These are phyloP conservation scores for Rhodotorula kratochvilovae DNA, from an alignment of 768 basidiomycete genomes.

Conservation along the genomic window DNA sequence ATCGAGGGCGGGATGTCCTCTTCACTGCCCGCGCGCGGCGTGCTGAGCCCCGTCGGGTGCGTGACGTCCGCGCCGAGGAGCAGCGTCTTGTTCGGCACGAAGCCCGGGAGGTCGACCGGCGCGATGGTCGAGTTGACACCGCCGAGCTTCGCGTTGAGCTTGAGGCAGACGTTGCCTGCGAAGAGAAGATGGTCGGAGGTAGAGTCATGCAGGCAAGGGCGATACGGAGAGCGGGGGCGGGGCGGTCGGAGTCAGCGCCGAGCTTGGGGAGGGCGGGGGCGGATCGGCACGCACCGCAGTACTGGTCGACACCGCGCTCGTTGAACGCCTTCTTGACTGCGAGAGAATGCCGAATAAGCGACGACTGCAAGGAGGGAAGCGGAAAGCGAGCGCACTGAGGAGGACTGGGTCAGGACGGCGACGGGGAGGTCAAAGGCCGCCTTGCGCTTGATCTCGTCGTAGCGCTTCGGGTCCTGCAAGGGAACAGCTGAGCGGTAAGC, in stretches of 20 bases:
- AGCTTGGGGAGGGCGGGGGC: too few relatives aligned
- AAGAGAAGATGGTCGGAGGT: background rate
- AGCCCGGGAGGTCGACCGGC: slow-evolving; percentile 8
- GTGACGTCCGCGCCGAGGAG: slow-evolving; percentile 34
- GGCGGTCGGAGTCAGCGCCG: too few relatives aligned
- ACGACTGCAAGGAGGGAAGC: background rate
- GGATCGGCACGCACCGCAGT: slow-evolving; percentile 14
- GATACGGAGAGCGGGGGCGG: too few relatives aligned
- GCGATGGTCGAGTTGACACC: slow-evolving; percentile 28
- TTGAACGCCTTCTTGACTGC: slow-evolving; percentile 19
- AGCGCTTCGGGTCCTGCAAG: slow-evolving; percentile 14
- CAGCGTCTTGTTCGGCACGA: slow-evolving; percentile 11
- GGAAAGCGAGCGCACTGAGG: slow-evolving; percentile 6
- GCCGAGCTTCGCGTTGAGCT: slow-evolving; percentile 31
- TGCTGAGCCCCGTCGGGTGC: slow-evolving; percentile 26
- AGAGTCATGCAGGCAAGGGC: background rate
- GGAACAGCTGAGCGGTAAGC: background rate
- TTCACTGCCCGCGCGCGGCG: slow-evolving; percentile 5
- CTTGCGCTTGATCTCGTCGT: slow-evolving; percentile 29
- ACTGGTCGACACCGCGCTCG: slow-evolving; percentile 31
- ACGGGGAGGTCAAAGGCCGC: slow-evolving; percentile 26
- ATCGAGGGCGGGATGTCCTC: slow-evolving; percentile 28
- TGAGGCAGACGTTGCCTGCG: slow-evolving; percentile 5
- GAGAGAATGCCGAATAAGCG: background rate
- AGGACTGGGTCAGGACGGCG: slow-evolving; percentile 19